Evolutionary conservation across 257 asterid species (phyloP).

Genomic region (Solanum tarijense): DNA sequence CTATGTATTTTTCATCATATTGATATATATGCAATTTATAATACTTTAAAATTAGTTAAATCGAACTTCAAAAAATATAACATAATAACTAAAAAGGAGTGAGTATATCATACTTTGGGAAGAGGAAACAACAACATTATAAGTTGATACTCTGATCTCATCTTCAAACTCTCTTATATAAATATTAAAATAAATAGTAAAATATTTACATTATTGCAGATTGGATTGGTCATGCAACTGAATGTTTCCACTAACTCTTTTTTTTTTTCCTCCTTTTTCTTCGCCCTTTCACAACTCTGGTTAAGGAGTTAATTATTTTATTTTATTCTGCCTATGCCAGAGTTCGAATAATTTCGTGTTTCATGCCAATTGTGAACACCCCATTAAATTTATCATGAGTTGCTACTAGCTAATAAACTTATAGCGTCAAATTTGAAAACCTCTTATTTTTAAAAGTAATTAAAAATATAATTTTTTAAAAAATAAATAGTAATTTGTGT

Average conservation of each 20-base stretch:
- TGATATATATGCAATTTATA: too few species aligned
- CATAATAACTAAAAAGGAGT: too few species aligned
- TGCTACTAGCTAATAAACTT: not conserved
- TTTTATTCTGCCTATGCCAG: not conserved
- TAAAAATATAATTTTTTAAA: not conserved
- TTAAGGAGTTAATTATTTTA: not conserved
- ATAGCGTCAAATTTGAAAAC: too few species aligned
- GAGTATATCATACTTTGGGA: not conserved
- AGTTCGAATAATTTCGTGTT: not conserved
- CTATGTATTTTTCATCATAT: too few species aligned
- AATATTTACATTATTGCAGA: not conserved
- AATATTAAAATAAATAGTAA: not conserved
- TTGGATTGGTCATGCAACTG: not conserved
- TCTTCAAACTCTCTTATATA: not conserved
- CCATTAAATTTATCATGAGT: not conserved
- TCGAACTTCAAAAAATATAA: too few species aligned
- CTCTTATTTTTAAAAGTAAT: too few species aligned
- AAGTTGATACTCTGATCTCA: slow-evolving; percentile 6
- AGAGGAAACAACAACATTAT: not conserved
- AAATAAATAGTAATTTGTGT: not conserved
- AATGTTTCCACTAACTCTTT: not conserved
- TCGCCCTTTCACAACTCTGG: not conserved
- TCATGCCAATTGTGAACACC: not conserved
- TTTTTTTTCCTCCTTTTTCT: not conserved
- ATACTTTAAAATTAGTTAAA: too few species aligned